These are phyloP conservation scores for Nasturtium officinale DNA, from an alignment of 345 rosid genomes.

Conservation along the genomic window DNA sequence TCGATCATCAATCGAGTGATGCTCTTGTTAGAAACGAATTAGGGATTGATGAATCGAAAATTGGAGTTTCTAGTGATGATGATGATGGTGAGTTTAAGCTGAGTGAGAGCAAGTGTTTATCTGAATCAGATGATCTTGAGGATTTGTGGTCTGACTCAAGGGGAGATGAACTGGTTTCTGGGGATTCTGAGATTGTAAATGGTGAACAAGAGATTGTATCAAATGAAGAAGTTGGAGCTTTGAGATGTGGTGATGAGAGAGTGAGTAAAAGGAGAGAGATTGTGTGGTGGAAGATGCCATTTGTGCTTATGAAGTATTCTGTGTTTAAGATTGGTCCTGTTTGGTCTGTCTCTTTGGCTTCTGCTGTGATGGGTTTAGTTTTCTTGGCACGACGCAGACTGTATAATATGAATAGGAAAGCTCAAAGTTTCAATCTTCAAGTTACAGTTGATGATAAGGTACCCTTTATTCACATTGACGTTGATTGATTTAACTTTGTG, in stretches of 20 bases:
- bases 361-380: slow-evolving; percentile 82
- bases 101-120: slow-evolving; percentile 30
- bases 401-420: slow-evolving; percentile 72
- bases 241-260: slow-evolving; percentile 42
- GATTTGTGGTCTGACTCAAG: slow-evolving; percentile 30
- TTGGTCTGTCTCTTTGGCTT: slow-evolving; percentile 88
- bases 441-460: slow-evolving; percentile 93
- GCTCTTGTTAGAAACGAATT: slow-evolving; percentile 1
- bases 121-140: background rate
- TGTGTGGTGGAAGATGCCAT: slow-evolving; percentile 94
- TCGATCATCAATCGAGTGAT: slow-evolving; percentile 49
- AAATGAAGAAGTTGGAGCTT: slow-evolving; percentile 31
- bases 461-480: background rate
- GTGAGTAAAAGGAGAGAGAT: slow-evolving; percentile 45
- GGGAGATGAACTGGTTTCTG: slow-evolving; percentile 12
- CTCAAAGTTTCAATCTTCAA: slow-evolving; percentile 68
- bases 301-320: slow-evolving; percentile 73
- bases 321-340: slow-evolving; percentile 73
- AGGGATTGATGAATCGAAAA: slow-evolving; percentile 36
- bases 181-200: slow-evolving; percentile 6
- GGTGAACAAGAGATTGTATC: slow-evolving; percentile 9
- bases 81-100: slow-evolving; percentile 36
- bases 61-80: slow-evolving; percentile 40
- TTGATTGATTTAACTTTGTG: background rate
- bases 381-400: slow-evolving; percentile 70